These are phyloP conservation scores for Talaromyces thailandensis DNA, from an alignment of 495 filamentous ascomycete species.

Conservation along the genomic window DNA sequence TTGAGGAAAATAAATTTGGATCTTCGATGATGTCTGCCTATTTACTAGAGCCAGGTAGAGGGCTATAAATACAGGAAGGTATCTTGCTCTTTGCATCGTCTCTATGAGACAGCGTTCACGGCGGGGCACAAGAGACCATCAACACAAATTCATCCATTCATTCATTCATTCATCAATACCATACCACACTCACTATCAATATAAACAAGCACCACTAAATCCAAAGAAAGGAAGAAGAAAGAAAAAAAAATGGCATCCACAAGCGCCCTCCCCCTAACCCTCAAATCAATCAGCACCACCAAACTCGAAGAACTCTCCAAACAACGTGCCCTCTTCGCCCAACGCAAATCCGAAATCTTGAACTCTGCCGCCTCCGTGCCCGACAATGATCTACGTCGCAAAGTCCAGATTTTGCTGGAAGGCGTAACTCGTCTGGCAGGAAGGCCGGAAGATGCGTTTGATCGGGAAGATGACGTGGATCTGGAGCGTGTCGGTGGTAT, in stretches of 20 bases:
- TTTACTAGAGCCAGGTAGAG: not conserved
- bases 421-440: conserved; percentile 31
- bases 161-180: not conserved
- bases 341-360: conserved; percentile 24
- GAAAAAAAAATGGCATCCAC: conserved; percentile 23
- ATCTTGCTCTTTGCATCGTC: not conserved
- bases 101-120: not conserved
- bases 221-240: too few species aligned
- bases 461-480: conserved; percentile 24
- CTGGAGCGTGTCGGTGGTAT: conserved; percentile 14
- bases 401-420: conserved; percentile 25
- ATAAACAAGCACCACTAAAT: too few species aligned
- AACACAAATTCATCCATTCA: not conserved
- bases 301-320: conserved; percentile 56
- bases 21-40: not conserved
- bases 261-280: conserved; percentile 46
- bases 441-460: conserved; percentile 25
- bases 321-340: conserved; percentile 44
- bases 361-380: conserved; percentile 16
- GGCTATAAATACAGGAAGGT: not conserved
- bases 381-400: conserved; percentile 16
- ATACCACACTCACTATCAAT: not conserved
- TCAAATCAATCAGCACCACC: conserved; percentile 55
- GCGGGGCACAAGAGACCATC: not conserved
- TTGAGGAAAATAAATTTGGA: not conserved